phyloP scores from a whole-genome alignment of 495 filamentous ascomycete genomes.

The Xylaria sp. region DNA sequence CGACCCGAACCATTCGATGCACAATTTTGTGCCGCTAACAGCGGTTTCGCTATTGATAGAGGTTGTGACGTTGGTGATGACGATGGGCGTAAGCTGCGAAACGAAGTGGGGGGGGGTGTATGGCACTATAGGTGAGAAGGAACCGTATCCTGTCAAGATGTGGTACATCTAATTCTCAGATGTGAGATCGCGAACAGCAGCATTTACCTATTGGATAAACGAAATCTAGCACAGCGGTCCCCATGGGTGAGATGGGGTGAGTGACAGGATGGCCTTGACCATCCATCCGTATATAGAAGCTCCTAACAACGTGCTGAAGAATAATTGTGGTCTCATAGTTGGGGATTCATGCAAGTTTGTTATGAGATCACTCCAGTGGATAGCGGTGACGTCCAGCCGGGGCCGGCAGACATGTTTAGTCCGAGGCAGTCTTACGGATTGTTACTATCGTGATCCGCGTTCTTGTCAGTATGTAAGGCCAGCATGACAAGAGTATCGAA shows the following conservation, averaged over 20 bases:
- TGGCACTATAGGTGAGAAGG: neutral
- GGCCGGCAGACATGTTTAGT: neutral
- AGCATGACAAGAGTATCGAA: neutral
- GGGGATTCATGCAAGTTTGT: slow-evolving; percentile 20
- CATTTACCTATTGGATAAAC: slow-evolving; percentile 12
- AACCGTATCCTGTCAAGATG: slow-evolving; percentile 1
- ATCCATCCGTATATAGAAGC: neutral
- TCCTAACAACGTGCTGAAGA: neutral
- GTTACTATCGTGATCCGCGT: neutral
- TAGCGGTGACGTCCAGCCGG: slow-evolving; percentile 5
- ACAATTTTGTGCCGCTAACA: slow-evolving; percentile 7
- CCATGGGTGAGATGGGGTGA: slow-evolving; percentile 7
- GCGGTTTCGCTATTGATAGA: slow-evolving; percentile 1
- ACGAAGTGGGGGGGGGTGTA: neutral
- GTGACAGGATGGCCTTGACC: slow-evolving; percentile 4
- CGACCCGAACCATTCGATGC: slow-evolving; percentile 5
- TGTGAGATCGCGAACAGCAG: slow-evolving; percentile 17
- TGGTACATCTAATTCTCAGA: slow-evolving; percentile 11
- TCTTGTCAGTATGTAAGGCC: neutral
- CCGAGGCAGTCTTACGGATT: neutral
- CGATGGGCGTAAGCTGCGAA: neutral
- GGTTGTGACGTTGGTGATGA: slow-evolving; percentile 14
- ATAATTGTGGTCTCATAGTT: neutral
- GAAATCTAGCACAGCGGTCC: slow-evolving; percentile 5
- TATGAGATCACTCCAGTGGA: slow-evolving; percentile 8